Percentiles rank a stretch among this genome's conserved stretches.
phyloP scores from a whole-genome alignment of 2,329 filamentous ascomycete genomes.

The Sclerotiophoma versabilis region DNA sequence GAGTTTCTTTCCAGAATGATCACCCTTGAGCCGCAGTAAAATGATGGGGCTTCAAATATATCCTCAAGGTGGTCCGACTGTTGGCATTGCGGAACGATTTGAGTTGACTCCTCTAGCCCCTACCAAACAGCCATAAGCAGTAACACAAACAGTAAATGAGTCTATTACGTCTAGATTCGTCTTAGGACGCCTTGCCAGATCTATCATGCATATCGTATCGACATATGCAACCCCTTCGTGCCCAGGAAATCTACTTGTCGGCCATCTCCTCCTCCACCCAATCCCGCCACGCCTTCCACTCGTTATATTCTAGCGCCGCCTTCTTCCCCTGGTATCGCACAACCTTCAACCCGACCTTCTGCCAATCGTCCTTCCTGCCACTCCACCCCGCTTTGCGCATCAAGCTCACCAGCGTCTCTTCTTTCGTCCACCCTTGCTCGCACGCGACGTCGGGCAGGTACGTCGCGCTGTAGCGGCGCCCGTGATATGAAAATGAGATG shows the following conservation, averaged over 20 bases:
- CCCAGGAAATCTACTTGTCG: background rate
- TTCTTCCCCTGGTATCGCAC: constrained; percentile 89
- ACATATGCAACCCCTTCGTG: background rate
- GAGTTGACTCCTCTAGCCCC: too few species aligned
- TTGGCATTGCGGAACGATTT: too few species aligned
- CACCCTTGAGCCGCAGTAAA: too few species aligned
- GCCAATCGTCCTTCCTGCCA: constrained; percentile 72
- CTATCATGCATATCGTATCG: constrained; percentile 3
- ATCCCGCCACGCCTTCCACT: constrained; percentile 81
- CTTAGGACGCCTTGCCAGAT: background rate
- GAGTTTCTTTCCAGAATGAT: too few species aligned
- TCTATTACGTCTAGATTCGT: constrained; percentile 5
- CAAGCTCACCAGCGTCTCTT: constrained; percentile 86
- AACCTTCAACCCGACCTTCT: constrained; percentile 77
- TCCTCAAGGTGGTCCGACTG: too few species aligned
- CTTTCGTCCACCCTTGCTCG: constrained; percentile 95
- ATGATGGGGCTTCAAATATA: too few species aligned
- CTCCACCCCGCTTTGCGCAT: constrained; percentile 96
- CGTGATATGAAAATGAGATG: constrained; percentile 80
- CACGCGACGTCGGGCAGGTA: constrained; percentile 91
- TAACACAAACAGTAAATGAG: background rate
- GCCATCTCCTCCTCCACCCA: constrained; percentile 62
- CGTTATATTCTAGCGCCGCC: constrained; percentile 71
- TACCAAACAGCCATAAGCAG: too few species aligned
- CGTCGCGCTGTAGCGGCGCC: constrained; percentile 79